Evolutionary conservation across 2,329 filamentous ascomycete genomes (phyloP).

Genomic region (Colletotrichum shisoi): DNA sequence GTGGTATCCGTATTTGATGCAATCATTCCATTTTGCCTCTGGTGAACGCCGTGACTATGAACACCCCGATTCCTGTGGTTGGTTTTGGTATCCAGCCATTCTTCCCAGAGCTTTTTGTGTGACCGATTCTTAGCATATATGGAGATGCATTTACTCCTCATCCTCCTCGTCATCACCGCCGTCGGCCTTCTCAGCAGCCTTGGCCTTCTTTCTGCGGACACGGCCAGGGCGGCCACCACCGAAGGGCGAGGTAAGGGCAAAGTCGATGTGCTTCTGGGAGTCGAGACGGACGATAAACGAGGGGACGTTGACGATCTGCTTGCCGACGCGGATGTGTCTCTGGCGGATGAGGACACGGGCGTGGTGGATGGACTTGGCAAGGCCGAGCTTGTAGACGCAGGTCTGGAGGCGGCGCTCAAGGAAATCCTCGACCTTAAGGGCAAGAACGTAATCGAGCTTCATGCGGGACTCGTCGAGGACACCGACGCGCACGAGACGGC

Average conservation of each 20-base stretch:
- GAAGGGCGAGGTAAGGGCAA: constrained; percentile 95
- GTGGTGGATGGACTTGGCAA: constrained; percentile 99
- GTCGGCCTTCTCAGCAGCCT: constrained; percentile 86
- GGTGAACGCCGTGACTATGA: constrained; percentile 63
- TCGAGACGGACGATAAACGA: constrained; percentile 99
- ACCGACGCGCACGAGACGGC: constrained; percentile 99
- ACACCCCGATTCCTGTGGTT: constrained; percentile 52
- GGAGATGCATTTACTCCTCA: constrained; percentile 67
- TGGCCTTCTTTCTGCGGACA: constrained; percentile 99
- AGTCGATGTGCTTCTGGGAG: constrained; percentile 99
- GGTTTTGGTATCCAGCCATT: constrained; percentile 48
- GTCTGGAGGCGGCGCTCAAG: constrained; percentile 99
- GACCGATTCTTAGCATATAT: constrained; percentile 39
- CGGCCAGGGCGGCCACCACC: constrained; percentile 96
- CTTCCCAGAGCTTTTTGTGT: constrained; percentile 40
- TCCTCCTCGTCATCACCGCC: constrained; percentile 86
- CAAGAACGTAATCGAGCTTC: constrained; percentile 99
- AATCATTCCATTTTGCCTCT: constrained; percentile 58
- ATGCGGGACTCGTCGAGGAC: constrained; percentile 99
- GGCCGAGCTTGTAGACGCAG: constrained; percentile 99
- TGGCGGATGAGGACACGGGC: constrained; percentile 99
- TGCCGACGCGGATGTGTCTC: constrained; percentile 99
- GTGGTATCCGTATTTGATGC: constrained; percentile 40
- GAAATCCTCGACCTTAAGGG: constrained; percentile 99
- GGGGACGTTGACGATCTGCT: constrained; percentile 99